A percentile compares a stretch with the other conserved stretches of the same genome.
Evolutionary conservation across 192 early-diverging fungal genomes (phyloP).

Genomic region (Haplosporangium gracile): DNA sequence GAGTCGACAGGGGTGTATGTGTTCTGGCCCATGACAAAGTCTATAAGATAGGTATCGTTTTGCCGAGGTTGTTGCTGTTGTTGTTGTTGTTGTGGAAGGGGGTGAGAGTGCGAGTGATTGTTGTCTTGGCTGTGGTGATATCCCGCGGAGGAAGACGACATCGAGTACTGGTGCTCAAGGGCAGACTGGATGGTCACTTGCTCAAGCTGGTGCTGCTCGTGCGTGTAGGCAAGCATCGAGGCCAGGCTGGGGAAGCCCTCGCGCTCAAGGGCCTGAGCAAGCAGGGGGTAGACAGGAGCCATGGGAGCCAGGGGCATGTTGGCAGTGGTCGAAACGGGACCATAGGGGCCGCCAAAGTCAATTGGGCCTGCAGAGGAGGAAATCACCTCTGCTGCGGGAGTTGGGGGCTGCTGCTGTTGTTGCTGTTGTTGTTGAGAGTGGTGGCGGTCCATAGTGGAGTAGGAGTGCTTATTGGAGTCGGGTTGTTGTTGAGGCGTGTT

Average conservation of each 20-base stretch:
- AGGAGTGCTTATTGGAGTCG: conserved; percentile 3
- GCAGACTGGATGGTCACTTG: conserved; percentile 37
- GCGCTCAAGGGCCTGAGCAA: conserved; percentile 40
- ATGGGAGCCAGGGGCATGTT: conserved; percentile 6
- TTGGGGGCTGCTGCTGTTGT: conserved; percentile 16
- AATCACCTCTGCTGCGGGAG: conserved; percentile 21
- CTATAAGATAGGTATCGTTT: conserved; percentile 37
- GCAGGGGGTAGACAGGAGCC: conserved; percentile 34
- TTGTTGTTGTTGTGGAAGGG: conserved; percentile 27
- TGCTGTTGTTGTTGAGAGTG: conserved; percentile 13
- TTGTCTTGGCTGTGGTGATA: conserved; percentile 16
- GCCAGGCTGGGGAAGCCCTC: conserved; percentile 47
- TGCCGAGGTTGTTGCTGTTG: conserved; percentile 23
- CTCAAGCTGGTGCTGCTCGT: conserved; percentile 49
- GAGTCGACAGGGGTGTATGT: conserved; percentile 9
- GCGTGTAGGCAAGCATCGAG: conserved; percentile 28
- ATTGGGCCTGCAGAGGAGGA: conserved; percentile 36
- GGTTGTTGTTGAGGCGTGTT: neutral
- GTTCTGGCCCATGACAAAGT: conserved; percentile 41
- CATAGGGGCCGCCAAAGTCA: conserved; percentile 20
- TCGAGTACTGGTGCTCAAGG: conserved; percentile 28
- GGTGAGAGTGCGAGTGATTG: neutral
- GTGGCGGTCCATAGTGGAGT: conserved; percentile 11
- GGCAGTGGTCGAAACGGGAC: neutral
- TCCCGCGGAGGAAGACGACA: conserved; percentile 24